A percentile compares a stretch with the other conserved stretches of the same genome.
These are phyloP conservation scores for Barnettozyma siamensis DNA, from an alignment of 805 yeast species.

Conservation along the genomic window DNA sequence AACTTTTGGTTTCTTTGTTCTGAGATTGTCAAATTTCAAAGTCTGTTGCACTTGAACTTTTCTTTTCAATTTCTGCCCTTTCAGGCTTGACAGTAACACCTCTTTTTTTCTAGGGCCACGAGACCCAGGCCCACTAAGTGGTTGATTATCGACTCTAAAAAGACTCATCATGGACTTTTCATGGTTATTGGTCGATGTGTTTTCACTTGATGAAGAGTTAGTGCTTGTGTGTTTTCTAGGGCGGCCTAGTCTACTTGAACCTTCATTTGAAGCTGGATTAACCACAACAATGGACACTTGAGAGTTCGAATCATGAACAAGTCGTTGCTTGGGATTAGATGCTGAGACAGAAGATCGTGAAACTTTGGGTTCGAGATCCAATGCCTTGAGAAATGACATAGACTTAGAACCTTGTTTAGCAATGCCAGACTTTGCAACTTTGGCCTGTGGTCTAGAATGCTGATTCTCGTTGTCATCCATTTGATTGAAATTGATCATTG, in stretches of 20 bases:
- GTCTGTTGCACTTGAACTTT: slow-evolving; percentile 10
- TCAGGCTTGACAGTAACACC: neutral
- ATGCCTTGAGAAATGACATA: neutral
- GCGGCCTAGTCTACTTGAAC: slow-evolving; percentile 23
- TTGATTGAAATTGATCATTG: slow-evolving; percentile 20
- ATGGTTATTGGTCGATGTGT: slow-evolving; percentile 13
- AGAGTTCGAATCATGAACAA: slow-evolving; percentile 18
- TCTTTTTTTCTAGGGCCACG: slow-evolving; percentile 20
- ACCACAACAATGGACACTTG: slow-evolving; percentile 25
- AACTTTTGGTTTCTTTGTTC: neutral
- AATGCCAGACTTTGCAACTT: slow-evolving; percentile 1
- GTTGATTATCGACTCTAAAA: slow-evolving; percentile 23
- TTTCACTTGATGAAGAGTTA: slow-evolving; percentile 3
- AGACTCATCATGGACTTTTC: slow-evolving; percentile 21
- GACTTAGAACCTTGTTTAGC: neutral
- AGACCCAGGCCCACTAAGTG: slow-evolving; percentile 25
- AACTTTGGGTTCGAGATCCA: neutral
- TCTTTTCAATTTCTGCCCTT: slow-evolving; percentile 3
- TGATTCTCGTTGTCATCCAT: slow-evolving; percentile 4
- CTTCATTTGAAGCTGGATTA: slow-evolving; percentile 22
- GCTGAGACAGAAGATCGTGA: neutral
- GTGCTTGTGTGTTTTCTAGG: slow-evolving; percentile 16
- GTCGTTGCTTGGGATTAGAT: slow-evolving; percentile 20
- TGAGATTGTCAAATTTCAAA: slow-evolving; percentile 8
- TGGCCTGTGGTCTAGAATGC: neutral